A percentile compares a stretch with the other conserved stretches of the same genome.
phyloP scores from a whole-genome alignment of 371 early-diverging fungal species.

The Mucor racemosus region DNA sequence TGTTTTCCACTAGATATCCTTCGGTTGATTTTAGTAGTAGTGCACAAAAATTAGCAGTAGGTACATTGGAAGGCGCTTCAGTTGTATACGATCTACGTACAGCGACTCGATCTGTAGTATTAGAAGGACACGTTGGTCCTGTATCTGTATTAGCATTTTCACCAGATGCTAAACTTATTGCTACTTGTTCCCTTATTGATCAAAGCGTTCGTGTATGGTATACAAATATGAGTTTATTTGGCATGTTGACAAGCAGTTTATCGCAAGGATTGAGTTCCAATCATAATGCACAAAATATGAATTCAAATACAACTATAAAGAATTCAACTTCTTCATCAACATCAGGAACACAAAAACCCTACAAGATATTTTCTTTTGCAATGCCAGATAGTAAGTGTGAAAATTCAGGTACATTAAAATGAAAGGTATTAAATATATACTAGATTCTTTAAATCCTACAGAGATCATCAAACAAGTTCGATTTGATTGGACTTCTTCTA shows the following conservation, averaged over 20 bases:
- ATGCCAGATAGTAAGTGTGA: conserved; percentile 52
- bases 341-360: conserved; percentile 51
- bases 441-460: conserved; percentile 38
- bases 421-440: background rate
- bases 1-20: conserved; percentile 53
- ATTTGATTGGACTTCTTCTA: conserved; percentile 75
- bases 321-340: conserved; percentile 6
- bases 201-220: conserved; percentile 81
- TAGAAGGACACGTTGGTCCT: conserved; percentile 75
- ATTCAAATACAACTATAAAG: conserved; percentile 13
- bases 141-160: conserved; percentile 80
- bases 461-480: conserved; percentile 59
- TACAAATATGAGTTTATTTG: conserved; percentile 72
- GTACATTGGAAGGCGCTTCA: conserved; percentile 79
- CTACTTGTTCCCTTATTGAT: conserved; percentile 75
- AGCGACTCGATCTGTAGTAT: conserved; percentile 76
- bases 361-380: conserved; percentile 70
- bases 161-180: conserved; percentile 79
- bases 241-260: conserved; percentile 66
- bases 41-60: conserved; percentile 80
- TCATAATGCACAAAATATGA: background rate
- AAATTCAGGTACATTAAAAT: conserved; percentile 12
- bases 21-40: conserved; percentile 77
- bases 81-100: conserved; percentile 87
- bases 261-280: conserved; percentile 36